Base-by-base conservation (phyloP, 352 stramenopile genomes). In the Thraustochytrium striatum region DNA sequence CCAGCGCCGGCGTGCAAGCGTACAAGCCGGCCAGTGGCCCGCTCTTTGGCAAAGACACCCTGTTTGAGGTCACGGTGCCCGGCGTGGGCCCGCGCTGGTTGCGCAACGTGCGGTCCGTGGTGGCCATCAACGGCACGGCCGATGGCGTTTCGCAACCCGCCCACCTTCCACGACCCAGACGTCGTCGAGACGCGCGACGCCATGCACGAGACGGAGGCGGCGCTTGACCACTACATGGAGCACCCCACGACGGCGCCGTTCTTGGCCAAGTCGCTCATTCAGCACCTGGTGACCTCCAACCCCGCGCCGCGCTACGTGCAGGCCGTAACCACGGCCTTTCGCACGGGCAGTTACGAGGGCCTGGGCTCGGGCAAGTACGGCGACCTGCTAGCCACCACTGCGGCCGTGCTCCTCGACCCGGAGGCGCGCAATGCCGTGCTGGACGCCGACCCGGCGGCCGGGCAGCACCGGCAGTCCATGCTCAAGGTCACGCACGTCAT, bases 241-340 rank as follows among this genome's bases (percentile, higher is more conserved):
- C 84, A 91, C 57, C 38, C 58, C 2, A 91, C 89, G 52, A 85
- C 81, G n/a, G 84, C 87, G 47, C 85, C 87, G 30, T 91, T 91
- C 75, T 57, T 91, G 50, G 81, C 85, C 28, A 57, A 79, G 16
- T 72, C 82, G 30, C 72, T 91, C 28, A 88, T 90, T 58, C 86
- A 91, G 83, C 69, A 50, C 61, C 86, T 89, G 47, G 82, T 65
- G 0, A 86, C 81, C 38, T 88, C 84, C 21, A 90, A 89, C 82
- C 85, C 87, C 53, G 75, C 62, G 38, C 85, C 86, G 61, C 7
- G 83, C 19, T 89, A 87, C 69, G 80, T 90, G 1, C 50, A 62
- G 62, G 62, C 58, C 44, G 84, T 86, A 38, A 73, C 85, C 0
- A 65, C 58, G 62, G 85, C 86, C 21, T 90, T 89, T 59, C 72